A percentile compares a stretch with the other conserved stretches of the same genome.
Conservation (phyloP, 2,329 filamentous ascomycete species). For the Passalora sequoiae region DNA sequence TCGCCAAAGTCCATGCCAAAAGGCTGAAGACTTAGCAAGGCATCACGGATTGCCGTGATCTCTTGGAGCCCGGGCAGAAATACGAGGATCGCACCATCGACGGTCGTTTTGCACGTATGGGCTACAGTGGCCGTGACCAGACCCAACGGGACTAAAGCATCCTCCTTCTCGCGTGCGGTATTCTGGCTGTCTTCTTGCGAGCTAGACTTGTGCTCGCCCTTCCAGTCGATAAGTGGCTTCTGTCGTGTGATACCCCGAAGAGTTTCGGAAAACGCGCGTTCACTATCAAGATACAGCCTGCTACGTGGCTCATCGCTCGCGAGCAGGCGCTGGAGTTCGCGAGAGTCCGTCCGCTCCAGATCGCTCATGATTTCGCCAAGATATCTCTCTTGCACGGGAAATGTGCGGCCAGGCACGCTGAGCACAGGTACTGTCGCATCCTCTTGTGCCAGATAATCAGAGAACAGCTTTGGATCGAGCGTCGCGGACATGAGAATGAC, state of each 20-base stretch:
- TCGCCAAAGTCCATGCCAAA: slow-evolving; percentile 42
- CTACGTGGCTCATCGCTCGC: slow-evolving; percentile 3
- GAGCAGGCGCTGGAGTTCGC: slow-evolving; percentile 15
- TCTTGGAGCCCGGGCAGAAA: slow-evolving; percentile 46
- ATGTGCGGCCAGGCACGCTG: slow-evolving; percentile 42
- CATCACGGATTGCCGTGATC: slow-evolving; percentile 32
- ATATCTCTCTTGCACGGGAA: slow-evolving; percentile 41
- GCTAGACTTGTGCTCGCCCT: slow-evolving; percentile 28
- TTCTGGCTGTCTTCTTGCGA: slow-evolving; percentile 21
- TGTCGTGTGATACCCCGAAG: slow-evolving; percentile 6
- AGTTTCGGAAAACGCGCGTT: slow-evolving; percentile 16
- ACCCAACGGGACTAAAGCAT: slow-evolving; percentile 38
- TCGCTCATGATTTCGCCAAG: slow-evolving; percentile 38
- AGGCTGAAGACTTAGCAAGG: slow-evolving; percentile 26
- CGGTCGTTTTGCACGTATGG: slow-evolving; percentile 41
- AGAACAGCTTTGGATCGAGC: slow-evolving; percentile 42
- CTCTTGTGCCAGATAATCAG: slow-evolving; percentile 40
- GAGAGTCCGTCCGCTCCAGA: slow-evolving; percentile 25
- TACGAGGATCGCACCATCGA: slow-evolving; percentile 44
- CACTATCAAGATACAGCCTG: slow-evolving; percentile 22
- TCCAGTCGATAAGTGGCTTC: slow-evolving; percentile 38
- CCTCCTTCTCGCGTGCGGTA: slow-evolving; percentile 32
- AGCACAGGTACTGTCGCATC: slow-evolving; percentile 37
- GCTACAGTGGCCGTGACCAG: slow-evolving; percentile 43
- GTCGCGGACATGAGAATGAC: slow-evolving; percentile 49